phyloP scores from a whole-genome alignment of 164 flowering plant genomes.

The Dillenia turbinata region DNA sequence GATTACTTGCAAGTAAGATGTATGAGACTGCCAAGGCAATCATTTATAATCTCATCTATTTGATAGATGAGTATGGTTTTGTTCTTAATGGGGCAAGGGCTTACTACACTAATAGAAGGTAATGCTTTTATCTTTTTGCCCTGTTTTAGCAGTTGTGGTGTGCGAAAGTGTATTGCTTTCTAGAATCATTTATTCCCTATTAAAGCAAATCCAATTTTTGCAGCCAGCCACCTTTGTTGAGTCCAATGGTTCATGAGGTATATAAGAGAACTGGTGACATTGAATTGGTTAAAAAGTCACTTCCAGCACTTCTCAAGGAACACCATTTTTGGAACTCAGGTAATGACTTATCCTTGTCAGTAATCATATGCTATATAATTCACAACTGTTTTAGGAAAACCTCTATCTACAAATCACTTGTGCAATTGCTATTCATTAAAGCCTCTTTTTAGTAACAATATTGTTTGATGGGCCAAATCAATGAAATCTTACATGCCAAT shows the following conservation, averaged over 20 bases:
- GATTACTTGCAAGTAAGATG: slow-evolving; percentile 87
- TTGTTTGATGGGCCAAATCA: no score
- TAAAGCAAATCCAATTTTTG: slow-evolving; percentile 11
- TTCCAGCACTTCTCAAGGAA: slow-evolving; percentile 46
- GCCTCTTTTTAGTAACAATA: no score
- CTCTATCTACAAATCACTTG: no score
- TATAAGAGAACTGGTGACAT: slow-evolving; percentile 33
- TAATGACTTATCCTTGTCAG: slow-evolving; percentile 2
- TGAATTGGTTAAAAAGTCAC: slow-evolving; percentile 27
- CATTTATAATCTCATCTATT: slow-evolving; percentile 63
- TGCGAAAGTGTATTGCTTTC: no score
- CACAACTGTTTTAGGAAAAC: no score
- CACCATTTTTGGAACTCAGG: slow-evolving; percentile 51
- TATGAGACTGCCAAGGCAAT: slow-evolving; percentile 77
- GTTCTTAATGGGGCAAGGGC: slow-evolving; percentile 84
- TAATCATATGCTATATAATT: no score
- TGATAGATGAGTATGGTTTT: slow-evolving; percentile 61
- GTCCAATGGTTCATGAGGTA: slow-evolving; percentile 43
- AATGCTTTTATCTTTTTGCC: slow-evolving; percentile 1
- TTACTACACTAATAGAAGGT: slow-evolving; percentile 91
- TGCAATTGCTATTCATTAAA: no score
- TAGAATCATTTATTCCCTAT: no score
- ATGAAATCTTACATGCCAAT: no score
- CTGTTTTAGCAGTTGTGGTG: background rate
- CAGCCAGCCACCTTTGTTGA: slow-evolving; percentile 58